phyloP scores from a whole-genome alignment of 768 basidiomycete species.

The Saitozyma podzolica region DNA sequence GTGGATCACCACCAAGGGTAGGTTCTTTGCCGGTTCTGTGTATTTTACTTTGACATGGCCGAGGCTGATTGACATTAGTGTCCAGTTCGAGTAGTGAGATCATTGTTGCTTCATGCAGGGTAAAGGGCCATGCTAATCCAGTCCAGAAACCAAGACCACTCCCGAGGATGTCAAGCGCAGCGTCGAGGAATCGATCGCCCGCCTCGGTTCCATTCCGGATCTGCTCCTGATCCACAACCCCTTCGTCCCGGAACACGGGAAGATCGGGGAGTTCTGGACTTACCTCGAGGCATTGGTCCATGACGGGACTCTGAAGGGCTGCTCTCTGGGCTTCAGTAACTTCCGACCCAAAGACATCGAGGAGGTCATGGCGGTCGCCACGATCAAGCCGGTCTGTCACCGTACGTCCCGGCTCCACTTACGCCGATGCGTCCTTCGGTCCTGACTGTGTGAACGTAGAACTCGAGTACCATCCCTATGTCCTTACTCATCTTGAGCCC shows the following conservation, averaged over 20 bases:
- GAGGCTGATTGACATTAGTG: too few relatives aligned
- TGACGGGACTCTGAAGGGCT: slow-evolving; percentile 29
- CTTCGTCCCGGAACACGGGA: slow-evolving; percentile 37
- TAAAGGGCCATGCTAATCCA: neutral
- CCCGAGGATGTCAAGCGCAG: slow-evolving; percentile 29
- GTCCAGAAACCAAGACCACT: slow-evolving; percentile 10
- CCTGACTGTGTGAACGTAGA: slow-evolving; percentile 4
- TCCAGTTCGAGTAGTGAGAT: neutral
- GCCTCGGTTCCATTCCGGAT: slow-evolving; percentile 39
- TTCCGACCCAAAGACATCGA: slow-evolving; percentile 47
- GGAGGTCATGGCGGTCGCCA: slow-evolving; percentile 32
- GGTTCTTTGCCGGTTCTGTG: slow-evolving; percentile 3
- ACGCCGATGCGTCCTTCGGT: neutral
- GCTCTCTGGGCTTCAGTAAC: slow-evolving; percentile 45
- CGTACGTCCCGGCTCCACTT: slow-evolving; percentile 15
- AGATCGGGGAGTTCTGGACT: slow-evolving; percentile 38
- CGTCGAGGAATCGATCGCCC: slow-evolving; percentile 32
- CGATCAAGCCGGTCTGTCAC: slow-evolving; percentile 49
- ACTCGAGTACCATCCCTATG: slow-evolving; percentile 49
- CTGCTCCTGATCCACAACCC: slow-evolving; percentile 51
- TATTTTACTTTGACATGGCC: neutral
- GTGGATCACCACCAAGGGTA: slow-evolving; percentile 47
- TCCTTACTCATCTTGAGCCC: slow-evolving; percentile 39
- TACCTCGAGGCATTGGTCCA: slow-evolving; percentile 29
- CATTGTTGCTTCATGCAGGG: neutral